Evolutionary conservation across 805 yeast species (phyloP).

Genomic region (Lachancea fermentati): DNA sequence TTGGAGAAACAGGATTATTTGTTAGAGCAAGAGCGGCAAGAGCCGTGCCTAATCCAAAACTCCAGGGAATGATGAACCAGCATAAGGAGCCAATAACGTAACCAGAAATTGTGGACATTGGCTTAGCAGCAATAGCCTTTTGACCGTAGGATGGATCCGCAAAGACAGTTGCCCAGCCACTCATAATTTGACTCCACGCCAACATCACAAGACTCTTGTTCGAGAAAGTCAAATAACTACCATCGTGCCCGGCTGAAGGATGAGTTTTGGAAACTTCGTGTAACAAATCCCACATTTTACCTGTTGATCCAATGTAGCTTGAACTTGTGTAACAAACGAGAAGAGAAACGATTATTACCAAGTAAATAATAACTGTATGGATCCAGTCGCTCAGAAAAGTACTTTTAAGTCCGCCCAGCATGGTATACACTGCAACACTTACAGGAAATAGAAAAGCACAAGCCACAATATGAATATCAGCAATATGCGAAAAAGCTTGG

Average conservation of each 20-base stretch:
- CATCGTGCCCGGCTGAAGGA: constrained; percentile 27
- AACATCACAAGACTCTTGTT: constrained; percentile 22
- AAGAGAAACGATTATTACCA: constrained; percentile 28
- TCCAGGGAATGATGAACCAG: constrained; percentile 31
- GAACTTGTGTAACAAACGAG: constrained; percentile 31
- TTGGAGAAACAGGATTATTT: constrained; percentile 27
- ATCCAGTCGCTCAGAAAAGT: constrained; percentile 44
- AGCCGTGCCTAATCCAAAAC: constrained; percentile 29
- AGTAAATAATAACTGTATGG: constrained; percentile 38
- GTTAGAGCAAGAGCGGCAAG: constrained; percentile 30
- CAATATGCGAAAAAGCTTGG: constrained; percentile 30
- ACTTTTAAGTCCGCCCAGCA: constrained; percentile 42
- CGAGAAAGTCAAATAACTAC: constrained; percentile 27
- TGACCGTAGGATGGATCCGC: constrained; percentile 33
- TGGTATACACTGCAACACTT: constrained; percentile 40
- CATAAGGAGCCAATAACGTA: constrained; percentile 31
- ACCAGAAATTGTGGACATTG: constrained; percentile 27
- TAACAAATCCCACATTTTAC: constrained; percentile 35
- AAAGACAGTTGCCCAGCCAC: constrained; percentile 25
- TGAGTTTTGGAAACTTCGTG: constrained; percentile 24
- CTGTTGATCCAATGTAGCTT: constrained; percentile 36
- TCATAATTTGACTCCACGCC: constrained; percentile 21
- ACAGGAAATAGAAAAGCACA: constrained; percentile 37
- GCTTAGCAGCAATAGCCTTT: constrained; percentile 35
- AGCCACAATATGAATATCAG: constrained; percentile 39